Evolutionary conservation across 306 rosid genomes (phyloP).

Genomic region (Elaeagnus macrophylla): DNA sequence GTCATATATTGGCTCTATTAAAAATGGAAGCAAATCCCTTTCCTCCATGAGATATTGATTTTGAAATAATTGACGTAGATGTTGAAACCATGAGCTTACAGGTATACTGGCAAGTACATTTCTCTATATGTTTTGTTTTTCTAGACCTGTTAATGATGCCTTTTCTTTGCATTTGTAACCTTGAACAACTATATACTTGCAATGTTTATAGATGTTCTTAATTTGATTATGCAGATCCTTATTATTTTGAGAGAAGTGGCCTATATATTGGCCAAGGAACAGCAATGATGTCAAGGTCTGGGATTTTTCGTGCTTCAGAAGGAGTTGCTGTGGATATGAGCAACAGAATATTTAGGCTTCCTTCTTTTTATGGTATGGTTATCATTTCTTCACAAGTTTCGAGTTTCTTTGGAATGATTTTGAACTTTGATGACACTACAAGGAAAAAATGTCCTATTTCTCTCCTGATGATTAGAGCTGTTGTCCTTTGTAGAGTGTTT

Average conservation of each 20-base stretch:
- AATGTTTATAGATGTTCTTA: background rate
- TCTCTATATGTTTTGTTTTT: too few relatives aligned
- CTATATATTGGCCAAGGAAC: slow-evolving; percentile 84
- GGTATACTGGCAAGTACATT: too few relatives aligned
- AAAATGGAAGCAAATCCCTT: too few relatives aligned
- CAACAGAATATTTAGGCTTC: slow-evolving; percentile 66
- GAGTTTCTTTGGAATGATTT: background rate
- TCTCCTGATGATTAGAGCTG: slow-evolving; percentile 1
- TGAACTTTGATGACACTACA: background rate
- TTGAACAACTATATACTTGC: too few relatives aligned
- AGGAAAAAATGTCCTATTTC: background rate
- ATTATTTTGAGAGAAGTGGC: slow-evolving; percentile 54
- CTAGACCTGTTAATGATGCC: too few relatives aligned
- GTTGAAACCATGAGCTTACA: too few relatives aligned
- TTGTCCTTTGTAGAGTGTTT: background rate
- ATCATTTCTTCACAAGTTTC: slow-evolving; percentile 8
- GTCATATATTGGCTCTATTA: too few relatives aligned
- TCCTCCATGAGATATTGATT: too few relatives aligned
- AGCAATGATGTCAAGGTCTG: slow-evolving; percentile 82
- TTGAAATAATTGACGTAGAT: too few relatives aligned
- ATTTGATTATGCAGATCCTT: slow-evolving; percentile 46
- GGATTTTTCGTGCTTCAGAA: slow-evolving; percentile 57
- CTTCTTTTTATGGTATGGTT: slow-evolving; percentile 72
- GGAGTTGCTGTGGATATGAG: slow-evolving; percentile 86
- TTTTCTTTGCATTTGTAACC: background rate